These are phyloP conservation scores for Xylariaceae sp. DNA, from an alignment of 2,329 filamentous ascomycete genomes.

Conservation along the genomic window DNA sequence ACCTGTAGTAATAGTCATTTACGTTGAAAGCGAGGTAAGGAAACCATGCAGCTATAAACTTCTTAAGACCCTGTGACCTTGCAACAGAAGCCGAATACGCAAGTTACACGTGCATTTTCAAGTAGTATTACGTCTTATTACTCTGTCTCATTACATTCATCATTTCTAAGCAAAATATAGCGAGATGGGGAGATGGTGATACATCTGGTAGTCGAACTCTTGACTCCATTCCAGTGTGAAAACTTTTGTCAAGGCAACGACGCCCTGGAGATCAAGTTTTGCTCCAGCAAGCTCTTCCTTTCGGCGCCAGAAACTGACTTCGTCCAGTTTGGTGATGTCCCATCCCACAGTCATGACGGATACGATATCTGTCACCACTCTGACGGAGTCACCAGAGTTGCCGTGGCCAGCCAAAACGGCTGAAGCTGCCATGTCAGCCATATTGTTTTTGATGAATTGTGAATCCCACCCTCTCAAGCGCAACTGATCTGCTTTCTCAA, in stretches of 20 bases:
- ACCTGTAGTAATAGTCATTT: no score
- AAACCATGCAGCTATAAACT: no score
- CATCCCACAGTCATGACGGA: conserved; percentile 16
- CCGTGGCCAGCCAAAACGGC: conserved; percentile 30
- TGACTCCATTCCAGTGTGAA: conserved; percentile 36
- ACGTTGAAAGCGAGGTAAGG: no score
- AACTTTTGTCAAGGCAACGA: conserved; percentile 33
- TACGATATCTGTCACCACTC: conserved; percentile 30
- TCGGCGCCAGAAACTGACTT: conserved; percentile 21
- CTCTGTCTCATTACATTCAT: neutral
- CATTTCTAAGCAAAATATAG: conserved; percentile 18
- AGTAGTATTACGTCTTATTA: no score
- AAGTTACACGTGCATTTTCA: no score
- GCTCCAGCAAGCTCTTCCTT: neutral
- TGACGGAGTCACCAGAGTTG: conserved; percentile 32
- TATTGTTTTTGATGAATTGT: conserved; percentile 26
- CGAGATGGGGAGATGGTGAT: conserved; percentile 31
- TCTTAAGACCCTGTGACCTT: no score
- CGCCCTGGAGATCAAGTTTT: conserved; percentile 19
- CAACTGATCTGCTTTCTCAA: conserved; percentile 9
- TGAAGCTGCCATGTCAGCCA: conserved; percentile 29
- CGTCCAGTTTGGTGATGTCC: conserved; percentile 18
- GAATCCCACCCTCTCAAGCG: conserved; percentile 27
- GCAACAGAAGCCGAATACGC: no score
- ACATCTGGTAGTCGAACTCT: conserved; percentile 36